A percentile compares a stretch with the other conserved stretches of the same genome.
Evolutionary conservation across 2,329 filamentous ascomycete genomes (phyloP).

Genomic region (Tolypocladium tropicale): DNA sequence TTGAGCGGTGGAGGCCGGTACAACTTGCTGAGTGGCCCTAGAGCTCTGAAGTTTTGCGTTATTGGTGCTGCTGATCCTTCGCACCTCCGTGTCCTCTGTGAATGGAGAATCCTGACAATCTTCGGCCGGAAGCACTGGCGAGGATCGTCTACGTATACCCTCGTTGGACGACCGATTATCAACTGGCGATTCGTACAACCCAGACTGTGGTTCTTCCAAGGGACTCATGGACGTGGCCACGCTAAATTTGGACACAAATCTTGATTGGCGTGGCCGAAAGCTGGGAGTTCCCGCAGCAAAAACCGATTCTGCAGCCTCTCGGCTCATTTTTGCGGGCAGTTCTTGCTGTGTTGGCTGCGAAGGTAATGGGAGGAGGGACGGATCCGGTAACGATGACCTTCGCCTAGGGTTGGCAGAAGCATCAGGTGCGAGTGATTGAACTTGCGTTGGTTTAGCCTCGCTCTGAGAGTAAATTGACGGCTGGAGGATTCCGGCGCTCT

Average conservation of each 20-base stretch:
- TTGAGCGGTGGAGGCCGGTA: not conserved
- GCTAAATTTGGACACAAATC: slow-evolving; percentile 19
- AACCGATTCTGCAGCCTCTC: not conserved
- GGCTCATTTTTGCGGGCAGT: not conserved
- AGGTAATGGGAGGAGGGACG: not conserved
- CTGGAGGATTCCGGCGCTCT: not conserved
- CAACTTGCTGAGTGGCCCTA: not conserved
- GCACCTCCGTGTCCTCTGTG: not conserved
- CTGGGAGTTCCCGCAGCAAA: not conserved
- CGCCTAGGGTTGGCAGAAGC: not conserved
- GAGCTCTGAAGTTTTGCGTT: not conserved
- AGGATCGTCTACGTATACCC: slow-evolving; percentile 34
- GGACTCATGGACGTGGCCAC: slow-evolving; percentile 13
- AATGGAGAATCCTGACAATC: not conserved
- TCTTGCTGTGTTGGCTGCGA: not conserved
- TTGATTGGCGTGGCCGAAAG: not conserved
- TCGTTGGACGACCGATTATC: slow-evolving; percentile 9
- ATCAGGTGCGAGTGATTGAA: not conserved
- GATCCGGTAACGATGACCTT: not conserved
- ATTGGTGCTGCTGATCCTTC: not conserved
- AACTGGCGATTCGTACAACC: slow-evolving; percentile 1
- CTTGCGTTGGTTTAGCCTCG: not conserved
- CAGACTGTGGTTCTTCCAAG: slow-evolving; percentile 3
- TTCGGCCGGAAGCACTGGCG: slow-evolving; percentile 33
- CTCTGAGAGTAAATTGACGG: not conserved